These are phyloP conservation scores for Xylariales sp. DNA, from an alignment of 2,329 filamentous ascomycete species.

Conservation along the genomic window DNA sequence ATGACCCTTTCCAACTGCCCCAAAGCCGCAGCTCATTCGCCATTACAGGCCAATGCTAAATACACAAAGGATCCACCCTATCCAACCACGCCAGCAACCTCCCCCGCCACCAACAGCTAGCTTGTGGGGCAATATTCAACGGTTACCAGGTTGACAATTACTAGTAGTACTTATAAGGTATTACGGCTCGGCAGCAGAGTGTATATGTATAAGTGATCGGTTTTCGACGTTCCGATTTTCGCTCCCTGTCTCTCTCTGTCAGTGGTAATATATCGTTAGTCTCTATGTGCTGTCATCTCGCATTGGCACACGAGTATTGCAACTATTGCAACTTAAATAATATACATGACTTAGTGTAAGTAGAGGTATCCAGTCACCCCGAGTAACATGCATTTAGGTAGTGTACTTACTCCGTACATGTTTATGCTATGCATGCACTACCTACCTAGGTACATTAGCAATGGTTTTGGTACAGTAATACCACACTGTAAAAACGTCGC, in stretches of 20 bases:
- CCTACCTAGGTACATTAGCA: conserved; percentile 7
- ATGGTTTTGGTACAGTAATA: conserved; percentile 29
- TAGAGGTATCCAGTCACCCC: conserved; percentile 13
- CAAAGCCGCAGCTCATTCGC: conserved; percentile 13
- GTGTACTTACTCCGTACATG: no score
- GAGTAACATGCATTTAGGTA: conserved; percentile 15
- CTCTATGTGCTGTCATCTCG: neutral
- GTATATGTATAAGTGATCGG: no score
- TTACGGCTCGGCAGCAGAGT: conserved; percentile 9
- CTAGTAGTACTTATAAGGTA: neutral
- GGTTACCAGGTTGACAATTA: conserved; percentile 16
- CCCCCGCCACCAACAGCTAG: conserved; percentile 16
- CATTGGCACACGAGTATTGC: neutral
- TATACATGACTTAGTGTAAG: no score
- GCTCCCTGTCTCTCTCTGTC: neutral
- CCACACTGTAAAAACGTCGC: conserved; percentile 19
- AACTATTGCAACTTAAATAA: neutral
- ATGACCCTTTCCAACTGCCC: conserved; percentile 9
- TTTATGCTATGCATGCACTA: conserved; percentile 30
- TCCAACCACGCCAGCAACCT: conserved; percentile 19
- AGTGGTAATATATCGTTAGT: neutral
- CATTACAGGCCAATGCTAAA: conserved; percentile 12
- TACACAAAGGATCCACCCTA: conserved; percentile 10
- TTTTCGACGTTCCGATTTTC: neutral
- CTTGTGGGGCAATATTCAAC: conserved; percentile 20